A percentile compares a stretch with the other conserved stretches of the same genome.
Conservation (phyloP, 2,329 filamentous ascomycete genomes). For the Neoarthrinium moseri region DNA sequence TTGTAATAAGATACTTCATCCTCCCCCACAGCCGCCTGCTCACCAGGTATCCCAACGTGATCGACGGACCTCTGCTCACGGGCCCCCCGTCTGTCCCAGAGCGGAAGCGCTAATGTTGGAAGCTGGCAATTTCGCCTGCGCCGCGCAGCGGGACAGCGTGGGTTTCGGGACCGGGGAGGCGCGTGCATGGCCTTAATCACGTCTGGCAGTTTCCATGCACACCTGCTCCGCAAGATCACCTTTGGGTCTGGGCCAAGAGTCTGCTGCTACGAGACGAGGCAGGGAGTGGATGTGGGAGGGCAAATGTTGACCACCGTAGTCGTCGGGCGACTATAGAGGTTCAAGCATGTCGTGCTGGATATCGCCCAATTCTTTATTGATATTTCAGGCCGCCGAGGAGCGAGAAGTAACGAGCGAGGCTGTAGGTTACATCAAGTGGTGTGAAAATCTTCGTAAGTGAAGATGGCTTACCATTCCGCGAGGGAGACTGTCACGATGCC, state of each 20-base stretch:
- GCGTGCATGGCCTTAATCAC: background rate
- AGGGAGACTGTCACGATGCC: background rate
- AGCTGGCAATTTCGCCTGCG: background rate
- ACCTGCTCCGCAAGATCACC: background rate
- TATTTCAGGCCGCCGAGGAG: background rate
- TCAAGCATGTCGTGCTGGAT: background rate
- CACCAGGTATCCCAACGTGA: background rate
- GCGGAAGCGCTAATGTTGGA: background rate
- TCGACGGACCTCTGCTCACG: background rate
- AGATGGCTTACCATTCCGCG: background rate
- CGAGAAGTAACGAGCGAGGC: background rate
- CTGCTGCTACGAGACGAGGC: background rate
- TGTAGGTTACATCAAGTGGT: background rate
- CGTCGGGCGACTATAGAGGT: background rate
- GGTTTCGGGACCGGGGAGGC: background rate
- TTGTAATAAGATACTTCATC: background rate
- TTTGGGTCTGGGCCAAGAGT: background rate
- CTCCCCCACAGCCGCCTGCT: background rate
- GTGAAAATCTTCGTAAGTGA: background rate
- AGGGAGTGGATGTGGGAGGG: background rate
- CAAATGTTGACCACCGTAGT: background rate
- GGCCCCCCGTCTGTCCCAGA: background rate
- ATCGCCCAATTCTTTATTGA: background rate
- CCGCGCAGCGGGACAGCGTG: background rate
- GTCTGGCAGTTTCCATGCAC: background rate